These are phyloP conservation scores for Wickerhamiella hasegawae DNA, from an alignment of 805 yeast species.

Conservation along the genomic window DNA sequence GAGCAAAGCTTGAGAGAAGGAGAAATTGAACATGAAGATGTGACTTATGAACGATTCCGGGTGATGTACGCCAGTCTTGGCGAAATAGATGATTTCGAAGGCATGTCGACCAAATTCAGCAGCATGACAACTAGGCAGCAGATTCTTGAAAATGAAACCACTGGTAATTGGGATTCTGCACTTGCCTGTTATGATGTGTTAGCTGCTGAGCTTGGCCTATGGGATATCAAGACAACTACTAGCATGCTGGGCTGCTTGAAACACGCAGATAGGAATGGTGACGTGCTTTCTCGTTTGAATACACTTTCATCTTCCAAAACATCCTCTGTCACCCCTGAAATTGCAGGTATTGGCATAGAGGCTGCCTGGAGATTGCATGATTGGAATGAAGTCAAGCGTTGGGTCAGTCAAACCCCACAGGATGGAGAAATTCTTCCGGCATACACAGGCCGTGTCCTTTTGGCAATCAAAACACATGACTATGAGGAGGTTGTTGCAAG, in stretches of 20 bases:
- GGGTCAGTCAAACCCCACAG: constrained; percentile 36
- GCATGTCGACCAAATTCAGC: constrained; percentile 54
- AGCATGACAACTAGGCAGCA: constrained; percentile 58
- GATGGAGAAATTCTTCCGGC: constrained; percentile 29
- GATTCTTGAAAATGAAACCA: constrained; percentile 63
- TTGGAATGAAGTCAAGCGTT: constrained; percentile 19
- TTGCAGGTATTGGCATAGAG: constrained; percentile 49
- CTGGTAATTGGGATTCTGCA: constrained; percentile 76
- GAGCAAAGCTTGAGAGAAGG: constrained; percentile 52
- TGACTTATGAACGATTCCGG: constrained; percentile 30
- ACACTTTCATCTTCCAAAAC: constrained; percentile 13
- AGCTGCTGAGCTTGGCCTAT: constrained; percentile 26
- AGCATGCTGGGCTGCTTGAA: constrained; percentile 54
- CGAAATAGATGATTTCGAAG: constrained; percentile 82
- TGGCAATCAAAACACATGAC: constrained; percentile 27
- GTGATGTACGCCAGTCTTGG: constrained; percentile 73
- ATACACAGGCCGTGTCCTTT: constrained; percentile 38
- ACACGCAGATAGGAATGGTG: constrained; percentile 61
- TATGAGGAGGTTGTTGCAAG: constrained; percentile 23
- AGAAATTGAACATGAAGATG: constrained; percentile 11
- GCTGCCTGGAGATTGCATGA: constrained; percentile 58
- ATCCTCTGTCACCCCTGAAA: constrained; percentile 2
- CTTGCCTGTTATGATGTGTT: constrained; percentile 67
- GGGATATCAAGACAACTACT: constrained; percentile 25
- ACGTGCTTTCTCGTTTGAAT: constrained; percentile 37